phyloP scores from a whole-genome alignment of 495 filamentous ascomycete genomes.

The Trichocladium antarcticum region DNA sequence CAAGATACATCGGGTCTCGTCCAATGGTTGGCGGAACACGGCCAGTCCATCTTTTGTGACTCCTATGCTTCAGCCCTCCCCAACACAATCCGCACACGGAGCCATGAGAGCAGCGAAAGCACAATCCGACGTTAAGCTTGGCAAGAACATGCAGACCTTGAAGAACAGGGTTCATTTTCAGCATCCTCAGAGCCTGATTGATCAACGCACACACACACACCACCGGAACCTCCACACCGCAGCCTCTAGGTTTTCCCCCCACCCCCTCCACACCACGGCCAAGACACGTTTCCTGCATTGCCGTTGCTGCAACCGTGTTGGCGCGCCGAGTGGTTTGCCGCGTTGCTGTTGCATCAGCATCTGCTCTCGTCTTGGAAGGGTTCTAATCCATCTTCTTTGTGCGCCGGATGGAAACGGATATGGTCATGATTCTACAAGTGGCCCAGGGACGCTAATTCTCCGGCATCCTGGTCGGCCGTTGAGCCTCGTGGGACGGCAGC shows the following conservation, averaged over 20 bases:
- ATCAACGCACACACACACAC: too few species aligned
- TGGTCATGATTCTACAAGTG: neutral
- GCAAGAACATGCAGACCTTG: neutral
- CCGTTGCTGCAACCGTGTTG: neutral
- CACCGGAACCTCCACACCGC: neutral
- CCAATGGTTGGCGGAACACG: too few species aligned
- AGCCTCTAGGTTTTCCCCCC: neutral
- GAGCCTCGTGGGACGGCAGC: constrained; percentile 15
- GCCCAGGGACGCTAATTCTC: constrained; percentile 11
- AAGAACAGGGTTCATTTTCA: neutral
- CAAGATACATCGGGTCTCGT: too few species aligned
- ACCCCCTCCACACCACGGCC: neutral
- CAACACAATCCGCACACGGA: too few species aligned
- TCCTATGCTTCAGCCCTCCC: too few species aligned
- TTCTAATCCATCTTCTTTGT: neutral
- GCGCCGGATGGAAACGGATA: neutral
- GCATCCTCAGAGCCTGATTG: neutral
- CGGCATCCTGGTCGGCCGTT: constrained; percentile 21
- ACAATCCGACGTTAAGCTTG: too few species aligned
- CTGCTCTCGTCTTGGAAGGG: neutral
- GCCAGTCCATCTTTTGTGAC: too few species aligned
- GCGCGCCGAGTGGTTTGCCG: neutral
- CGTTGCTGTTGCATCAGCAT: neutral
- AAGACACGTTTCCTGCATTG: neutral
- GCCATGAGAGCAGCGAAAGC: too few species aligned